Evolutionary conservation across 192 early-diverging fungal species (phyloP).

Genomic region (Backusella psychrophila): DNA sequence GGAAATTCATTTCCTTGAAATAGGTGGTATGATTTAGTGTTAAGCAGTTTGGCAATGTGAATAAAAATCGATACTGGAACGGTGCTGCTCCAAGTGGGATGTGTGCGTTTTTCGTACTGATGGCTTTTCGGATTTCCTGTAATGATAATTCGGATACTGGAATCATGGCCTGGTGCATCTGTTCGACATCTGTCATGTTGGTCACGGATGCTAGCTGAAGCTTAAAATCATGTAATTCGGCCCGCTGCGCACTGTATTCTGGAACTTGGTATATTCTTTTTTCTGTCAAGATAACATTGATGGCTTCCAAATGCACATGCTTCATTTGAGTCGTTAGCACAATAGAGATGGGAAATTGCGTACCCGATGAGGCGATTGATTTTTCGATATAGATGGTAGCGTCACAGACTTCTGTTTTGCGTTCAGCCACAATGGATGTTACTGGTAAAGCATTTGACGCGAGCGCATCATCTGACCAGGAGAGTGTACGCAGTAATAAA

Average conservation of each 20-base stretch:
- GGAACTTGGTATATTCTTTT: constrained; percentile 29
- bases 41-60: constrained; percentile 30
- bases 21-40: constrained; percentile 31
- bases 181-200: constrained; percentile 2
- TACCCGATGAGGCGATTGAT: constrained; percentile 29
- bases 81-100: constrained; percentile 1
- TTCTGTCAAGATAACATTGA: constrained; percentile 21
- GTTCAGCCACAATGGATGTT: constrained; percentile 24
- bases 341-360: constrained; percentile 25
- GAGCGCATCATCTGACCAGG: constrained; percentile 16
- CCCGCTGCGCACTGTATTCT: constrained; percentile 23
- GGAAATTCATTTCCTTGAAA: constrained; percentile 25
- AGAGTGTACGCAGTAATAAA: constrained; percentile 23
- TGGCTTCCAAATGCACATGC: constrained; percentile 22
- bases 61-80: constrained; percentile 29
- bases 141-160: not conserved
- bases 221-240: constrained; percentile 19
- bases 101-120: constrained; percentile 20
- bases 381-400: constrained; percentile 29
- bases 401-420: constrained; percentile 15
- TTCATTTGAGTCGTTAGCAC: constrained; percentile 17
- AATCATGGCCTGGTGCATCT: not conserved
- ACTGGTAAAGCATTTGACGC: constrained; percentile 16
- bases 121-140: constrained; percentile 11
- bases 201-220: constrained; percentile 12